These are phyloP conservation scores for Colletotrichum gloeosporioides DNA, from an alignment of 2,329 filamentous ascomycete genomes.

Conservation along the genomic window DNA sequence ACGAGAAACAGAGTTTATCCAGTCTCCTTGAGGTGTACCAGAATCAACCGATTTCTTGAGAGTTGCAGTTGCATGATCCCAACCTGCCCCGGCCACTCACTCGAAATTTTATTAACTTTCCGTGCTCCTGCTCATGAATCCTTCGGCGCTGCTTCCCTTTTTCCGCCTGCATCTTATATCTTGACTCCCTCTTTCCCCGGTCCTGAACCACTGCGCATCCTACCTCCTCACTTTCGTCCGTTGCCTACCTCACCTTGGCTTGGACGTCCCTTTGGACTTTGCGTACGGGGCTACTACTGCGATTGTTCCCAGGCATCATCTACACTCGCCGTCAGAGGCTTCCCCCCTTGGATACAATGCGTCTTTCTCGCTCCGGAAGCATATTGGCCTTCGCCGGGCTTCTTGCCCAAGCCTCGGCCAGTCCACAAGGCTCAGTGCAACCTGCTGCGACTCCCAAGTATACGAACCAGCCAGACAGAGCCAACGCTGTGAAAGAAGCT, in stretches of 20 bases:
- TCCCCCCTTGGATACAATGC: neutral
- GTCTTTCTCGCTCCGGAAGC: neutral
- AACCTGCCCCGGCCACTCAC: neutral
- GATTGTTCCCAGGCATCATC: neutral
- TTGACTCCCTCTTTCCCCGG: neutral
- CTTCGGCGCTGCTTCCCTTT: neutral
- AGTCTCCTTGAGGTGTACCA: neutral
- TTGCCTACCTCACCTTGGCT: neutral
- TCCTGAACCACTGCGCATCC: neutral
- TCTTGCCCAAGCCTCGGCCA: neutral
- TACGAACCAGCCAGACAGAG: slow-evolving; percentile 45
- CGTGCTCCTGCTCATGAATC: neutral
- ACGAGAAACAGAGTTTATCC: slow-evolving; percentile 7
- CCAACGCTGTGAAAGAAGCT: slow-evolving; percentile 68
- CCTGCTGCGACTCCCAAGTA: neutral
- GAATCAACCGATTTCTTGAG: neutral
- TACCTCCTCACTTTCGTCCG: neutral
- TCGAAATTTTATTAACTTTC: neutral
- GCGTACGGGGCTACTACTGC: neutral
- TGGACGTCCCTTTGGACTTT: neutral
- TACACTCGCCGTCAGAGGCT: neutral
- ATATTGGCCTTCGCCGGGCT: neutral
- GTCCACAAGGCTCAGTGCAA: neutral
- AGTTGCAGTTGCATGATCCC: slow-evolving; percentile 3
- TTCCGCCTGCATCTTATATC: neutral